Evolutionary conservation across 2,329 filamentous ascomycete species (phyloP), one percentile per base, ranked within the genome.

Genomic region (Zymoseptoria passerinii): DNA sequence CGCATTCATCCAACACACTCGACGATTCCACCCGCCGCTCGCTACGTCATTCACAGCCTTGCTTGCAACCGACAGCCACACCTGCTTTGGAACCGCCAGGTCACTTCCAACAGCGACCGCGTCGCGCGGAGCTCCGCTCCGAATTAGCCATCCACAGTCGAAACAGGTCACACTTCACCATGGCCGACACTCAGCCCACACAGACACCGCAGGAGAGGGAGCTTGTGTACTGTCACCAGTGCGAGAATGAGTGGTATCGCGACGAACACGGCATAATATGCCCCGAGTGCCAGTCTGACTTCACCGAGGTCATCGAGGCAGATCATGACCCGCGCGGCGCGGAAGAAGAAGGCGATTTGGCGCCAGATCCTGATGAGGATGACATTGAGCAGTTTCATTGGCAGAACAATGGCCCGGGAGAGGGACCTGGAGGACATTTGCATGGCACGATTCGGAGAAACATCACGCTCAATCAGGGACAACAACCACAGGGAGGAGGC

Each of bases 161-260:
- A 54, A 20, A 28, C 52, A 27, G 44, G 49, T 44, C 51, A 55
- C 35, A 28, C 28, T 20, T 29, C 53, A 48, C 28, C 19, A 61
- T 58, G 60, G 57, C 50, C 57, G 27, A 49, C 40, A 48, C n/a
- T 58, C 23, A 23, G 23, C 23, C 23, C 23, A 23, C 23, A 23
- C 23, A 23, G 62, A 53, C 50, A 50, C 66, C 63, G 28, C 61
- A 59, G 44, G 61, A 67, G 54, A 79, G 83, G 63, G 89, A 95
- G 70, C 83, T 92, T 63, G 86, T 96, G 56, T 95, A 82, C 73
- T 99, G 94, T 74, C 90, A 97, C 74, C 76, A 81, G 60, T 97
- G 94, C 76, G 73, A 81, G 55, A 76, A 88, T 63, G 87, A 96
- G 72, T 97, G 91, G 90, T 89, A 87, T 68, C 79, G 83, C 60